Conservation (phyloP, 2,329 filamentous ascomycete genomes). For the Fusarium protoensiforme region DNA sequence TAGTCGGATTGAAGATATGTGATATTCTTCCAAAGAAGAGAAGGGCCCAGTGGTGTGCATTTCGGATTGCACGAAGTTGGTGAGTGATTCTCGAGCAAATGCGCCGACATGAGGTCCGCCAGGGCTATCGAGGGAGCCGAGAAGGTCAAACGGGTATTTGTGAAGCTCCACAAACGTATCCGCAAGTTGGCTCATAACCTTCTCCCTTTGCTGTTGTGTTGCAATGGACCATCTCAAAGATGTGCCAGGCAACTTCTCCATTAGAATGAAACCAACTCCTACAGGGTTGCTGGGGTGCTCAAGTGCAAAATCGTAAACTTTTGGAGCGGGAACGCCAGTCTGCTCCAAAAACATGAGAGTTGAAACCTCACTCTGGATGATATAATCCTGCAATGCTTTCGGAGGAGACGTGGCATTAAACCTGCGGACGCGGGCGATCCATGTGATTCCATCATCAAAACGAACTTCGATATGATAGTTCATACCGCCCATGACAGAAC, state of each 20-base stretch:
- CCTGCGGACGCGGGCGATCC: conserved; percentile 56
- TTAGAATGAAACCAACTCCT: conserved; percentile 54
- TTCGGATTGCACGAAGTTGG: conserved; percentile 43
- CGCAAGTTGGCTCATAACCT: conserved; percentile 51
- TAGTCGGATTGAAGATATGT: conserved; percentile 46
- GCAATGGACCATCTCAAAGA: conserved; percentile 50
- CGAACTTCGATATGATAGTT: conserved; percentile 56
- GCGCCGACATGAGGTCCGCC: conserved; percentile 44
- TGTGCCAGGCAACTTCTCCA: conserved; percentile 54
- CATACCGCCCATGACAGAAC: conserved; percentile 56
- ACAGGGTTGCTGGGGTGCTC: conserved; percentile 46
- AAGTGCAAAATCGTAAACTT: conserved; percentile 51
- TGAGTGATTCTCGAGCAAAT: conserved; percentile 53
- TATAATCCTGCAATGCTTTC: conserved; percentile 44
- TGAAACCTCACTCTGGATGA: conserved; percentile 54
- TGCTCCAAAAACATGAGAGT: conserved; percentile 53
- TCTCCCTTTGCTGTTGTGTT: conserved; percentile 46
- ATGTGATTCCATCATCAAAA: conserved; percentile 56
- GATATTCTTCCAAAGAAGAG: conserved; percentile 49
- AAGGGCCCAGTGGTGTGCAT: conserved; percentile 50
- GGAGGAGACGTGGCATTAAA: conserved; percentile 55
- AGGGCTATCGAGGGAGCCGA: conserved; percentile 49
- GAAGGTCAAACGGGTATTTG: conserved; percentile 49
- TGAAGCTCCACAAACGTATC: conserved; percentile 53
- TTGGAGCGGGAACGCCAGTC: conserved; percentile 51